These are phyloP conservation scores for Metarhizium rileyi DNA, from an alignment of 2,329 filamentous ascomycete species.

Conservation along the genomic window DNA sequence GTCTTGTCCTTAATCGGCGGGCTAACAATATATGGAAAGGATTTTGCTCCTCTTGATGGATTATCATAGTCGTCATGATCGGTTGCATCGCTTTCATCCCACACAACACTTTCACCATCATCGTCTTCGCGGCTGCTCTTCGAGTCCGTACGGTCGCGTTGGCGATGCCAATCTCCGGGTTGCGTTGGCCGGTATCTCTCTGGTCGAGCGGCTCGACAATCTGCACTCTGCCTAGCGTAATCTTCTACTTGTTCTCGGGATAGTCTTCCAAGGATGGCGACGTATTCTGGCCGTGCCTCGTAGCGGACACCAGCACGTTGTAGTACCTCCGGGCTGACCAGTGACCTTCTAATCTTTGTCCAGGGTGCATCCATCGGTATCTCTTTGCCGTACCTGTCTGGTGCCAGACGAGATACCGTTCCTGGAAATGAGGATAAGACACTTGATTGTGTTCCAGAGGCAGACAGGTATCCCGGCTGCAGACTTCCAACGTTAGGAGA, in stretches of 20 bases:
- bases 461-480: background rate
- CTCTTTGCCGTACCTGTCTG: constrained; percentile 45
- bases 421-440: constrained; percentile 19
- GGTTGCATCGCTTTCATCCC: constrained; percentile 21
- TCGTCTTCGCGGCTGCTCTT: constrained; percentile 24
- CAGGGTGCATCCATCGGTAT: constrained; percentile 48
- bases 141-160: constrained; percentile 18
- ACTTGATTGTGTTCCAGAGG: background rate
- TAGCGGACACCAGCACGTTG: constrained; percentile 44
- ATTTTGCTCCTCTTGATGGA: constrained; percentile 19
- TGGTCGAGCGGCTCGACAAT: constrained; percentile 33
- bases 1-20: constrained; percentile 23
- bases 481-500: constrained; percentile 21
- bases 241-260: constrained; percentile 40
- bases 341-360: constrained; percentile 44
- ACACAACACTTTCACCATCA: constrained; percentile 20
- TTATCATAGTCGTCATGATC: constrained; percentile 26
- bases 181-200: constrained; percentile 7
- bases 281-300: constrained; percentile 48
- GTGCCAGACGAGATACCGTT: constrained; percentile 33
- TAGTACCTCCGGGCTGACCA: constrained; percentile 47
- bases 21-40: constrained; percentile 27
- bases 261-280: constrained; percentile 48
- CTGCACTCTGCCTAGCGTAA: constrained; percentile 38
- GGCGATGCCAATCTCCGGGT: constrained; percentile 6